A percentile compares a stretch with the other conserved stretches of the same genome.
phyloP scores from a whole-genome alignment of 768 basidiomycete genomes.

The Auriscalpium orientale region DNA sequence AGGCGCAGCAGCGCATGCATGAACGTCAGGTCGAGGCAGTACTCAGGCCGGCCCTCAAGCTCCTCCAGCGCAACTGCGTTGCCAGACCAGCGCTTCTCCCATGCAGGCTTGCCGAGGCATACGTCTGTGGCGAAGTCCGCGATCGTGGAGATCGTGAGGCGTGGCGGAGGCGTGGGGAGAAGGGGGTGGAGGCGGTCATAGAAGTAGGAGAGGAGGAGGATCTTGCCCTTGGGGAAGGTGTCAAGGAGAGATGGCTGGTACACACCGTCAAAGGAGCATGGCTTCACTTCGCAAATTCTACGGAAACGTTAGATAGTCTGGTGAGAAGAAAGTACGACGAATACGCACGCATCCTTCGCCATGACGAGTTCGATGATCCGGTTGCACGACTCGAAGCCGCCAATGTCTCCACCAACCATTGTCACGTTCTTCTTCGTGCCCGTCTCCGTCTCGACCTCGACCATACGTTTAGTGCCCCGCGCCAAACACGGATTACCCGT shows the following conservation, averaged over 20 bases:
- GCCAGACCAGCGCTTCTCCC: slow-evolving; percentile 44
- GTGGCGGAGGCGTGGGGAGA: slow-evolving; percentile 30
- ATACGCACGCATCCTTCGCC: slow-evolving; percentile 86
- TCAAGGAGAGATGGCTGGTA: slow-evolving; percentile 92
- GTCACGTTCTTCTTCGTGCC: slow-evolving; percentile 51
- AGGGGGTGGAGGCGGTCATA: slow-evolving; percentile 89
- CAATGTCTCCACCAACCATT: slow-evolving; percentile 80
- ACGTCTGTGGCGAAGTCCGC: slow-evolving; percentile 59
- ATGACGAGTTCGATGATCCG: slow-evolving; percentile 80
- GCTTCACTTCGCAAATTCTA: slow-evolving; percentile 83
- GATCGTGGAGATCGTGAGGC: slow-evolving; percentile 42
- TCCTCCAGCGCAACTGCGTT: slow-evolving; percentile 51
- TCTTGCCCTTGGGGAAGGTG: slow-evolving; percentile 77
- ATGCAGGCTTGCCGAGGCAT: slow-evolving; percentile 59
- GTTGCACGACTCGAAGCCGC: slow-evolving; percentile 81
- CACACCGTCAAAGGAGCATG: slow-evolving; percentile 95
- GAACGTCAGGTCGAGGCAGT: slow-evolving; percentile 93
- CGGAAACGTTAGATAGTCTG: not conserved
- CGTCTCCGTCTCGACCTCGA: slow-evolving; percentile 53
- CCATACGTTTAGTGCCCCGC: slow-evolving; percentile 48
- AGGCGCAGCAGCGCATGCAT: slow-evolving; percentile 82
- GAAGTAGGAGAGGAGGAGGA: slow-evolving; percentile 95
- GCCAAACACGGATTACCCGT: slow-evolving; percentile 83
- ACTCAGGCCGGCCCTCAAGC: slow-evolving; percentile 79
- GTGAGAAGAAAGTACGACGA: not conserved